Evolutionary conservation across 1,284 basidiomycete genomes (phyloP).

Genomic region (Marasmius tenuissimus): DNA sequence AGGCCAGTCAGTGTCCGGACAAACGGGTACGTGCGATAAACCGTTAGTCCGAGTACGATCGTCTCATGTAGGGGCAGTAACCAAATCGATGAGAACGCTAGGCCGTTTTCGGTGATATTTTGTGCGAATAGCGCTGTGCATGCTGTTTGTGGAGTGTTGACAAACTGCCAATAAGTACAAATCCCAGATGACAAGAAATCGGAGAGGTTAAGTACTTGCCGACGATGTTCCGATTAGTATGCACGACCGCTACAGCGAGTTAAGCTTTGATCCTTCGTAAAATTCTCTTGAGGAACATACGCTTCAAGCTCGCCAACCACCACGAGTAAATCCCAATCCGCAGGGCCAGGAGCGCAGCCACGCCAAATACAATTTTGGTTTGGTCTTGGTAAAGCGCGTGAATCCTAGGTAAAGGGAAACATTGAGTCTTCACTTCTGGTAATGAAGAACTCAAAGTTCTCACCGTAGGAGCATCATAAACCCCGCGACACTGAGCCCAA

Average conservation of each 20-base stretch:
- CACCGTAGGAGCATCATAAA: constrained; percentile 59
- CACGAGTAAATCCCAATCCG: constrained; percentile 47
- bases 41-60: constrained; percentile 45
- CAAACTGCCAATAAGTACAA: not conserved
- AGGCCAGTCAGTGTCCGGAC: constrained; percentile 31
- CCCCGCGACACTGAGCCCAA: constrained; percentile 47
- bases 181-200: not conserved
- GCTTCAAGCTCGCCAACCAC: constrained; percentile 42
- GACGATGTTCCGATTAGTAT: constrained; percentile 32
- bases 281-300: constrained; percentile 25
- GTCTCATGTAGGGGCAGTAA: constrained; percentile 56
- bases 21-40: constrained; percentile 43
- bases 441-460: constrained; percentile 6
- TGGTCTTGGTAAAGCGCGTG: constrained; percentile 43
- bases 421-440: not conserved
- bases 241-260: constrained; percentile 29
- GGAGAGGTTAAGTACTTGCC: constrained; percentile 20
- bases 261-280: not conserved
- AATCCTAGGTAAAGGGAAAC: constrained; percentile 27
- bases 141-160: constrained; percentile 27
- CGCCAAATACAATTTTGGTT: constrained; percentile 32
- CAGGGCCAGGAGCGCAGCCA: constrained; percentile 36
- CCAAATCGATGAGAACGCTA: constrained; percentile 52
- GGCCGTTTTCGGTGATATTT: not conserved
- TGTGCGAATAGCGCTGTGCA: constrained; percentile 53